Percentiles rank a stretch among this genome's conserved stretches.
phyloP scores from a whole-genome alignment of 2,329 filamentous ascomycete species.

The Pseudocercospora vitis region DNA sequence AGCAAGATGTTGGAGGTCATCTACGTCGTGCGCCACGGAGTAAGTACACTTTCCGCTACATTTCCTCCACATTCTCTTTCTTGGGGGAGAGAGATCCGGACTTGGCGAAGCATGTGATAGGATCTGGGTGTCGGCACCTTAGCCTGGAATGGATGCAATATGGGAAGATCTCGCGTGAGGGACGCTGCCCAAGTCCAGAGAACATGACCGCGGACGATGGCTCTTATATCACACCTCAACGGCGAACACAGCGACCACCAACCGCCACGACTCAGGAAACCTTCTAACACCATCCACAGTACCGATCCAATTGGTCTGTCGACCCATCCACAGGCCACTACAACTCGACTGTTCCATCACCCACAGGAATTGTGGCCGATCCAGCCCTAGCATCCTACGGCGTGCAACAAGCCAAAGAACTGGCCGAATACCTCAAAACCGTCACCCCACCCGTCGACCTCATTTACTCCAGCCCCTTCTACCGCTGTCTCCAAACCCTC shows the following conservation, averaged over 20 bases:
- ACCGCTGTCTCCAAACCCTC: conserved; percentile 83
- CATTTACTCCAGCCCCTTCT: conserved; percentile 84
- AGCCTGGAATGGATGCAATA: background rate
- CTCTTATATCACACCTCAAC: too few species aligned
- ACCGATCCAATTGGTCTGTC: conserved; percentile 86
- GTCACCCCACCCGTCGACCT: conserved; percentile 68
- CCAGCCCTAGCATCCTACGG: conserved; percentile 85
- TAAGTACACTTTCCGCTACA: conserved; percentile 39
- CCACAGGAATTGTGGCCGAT: conserved; percentile 85
- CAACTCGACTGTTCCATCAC: conserved; percentile 68
- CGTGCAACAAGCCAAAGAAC: conserved; percentile 75
- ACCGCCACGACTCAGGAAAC: too few species aligned
- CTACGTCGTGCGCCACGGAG: conserved; percentile 53
- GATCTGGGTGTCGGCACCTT: background rate
- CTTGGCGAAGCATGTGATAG: conserved; percentile 3
- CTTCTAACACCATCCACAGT: conserved; percentile 54
- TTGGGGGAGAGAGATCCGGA: background rate
- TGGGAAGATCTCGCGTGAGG: too few species aligned
- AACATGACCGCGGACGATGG: too few species aligned
- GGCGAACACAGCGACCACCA: too few species aligned
- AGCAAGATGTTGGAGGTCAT: conserved; percentile 47
- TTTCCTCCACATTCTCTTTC: conserved; percentile 2
- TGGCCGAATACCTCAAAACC: conserved; percentile 63
- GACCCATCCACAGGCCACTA: conserved; percentile 79
- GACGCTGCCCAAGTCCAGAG: too few species aligned